Percentiles rank a stretch among this genome's conserved stretches.
Evolutionary conservation across 2,329 filamentous ascomycete genomes (phyloP).

Genomic region (Aspergillus intermedius): DNA sequence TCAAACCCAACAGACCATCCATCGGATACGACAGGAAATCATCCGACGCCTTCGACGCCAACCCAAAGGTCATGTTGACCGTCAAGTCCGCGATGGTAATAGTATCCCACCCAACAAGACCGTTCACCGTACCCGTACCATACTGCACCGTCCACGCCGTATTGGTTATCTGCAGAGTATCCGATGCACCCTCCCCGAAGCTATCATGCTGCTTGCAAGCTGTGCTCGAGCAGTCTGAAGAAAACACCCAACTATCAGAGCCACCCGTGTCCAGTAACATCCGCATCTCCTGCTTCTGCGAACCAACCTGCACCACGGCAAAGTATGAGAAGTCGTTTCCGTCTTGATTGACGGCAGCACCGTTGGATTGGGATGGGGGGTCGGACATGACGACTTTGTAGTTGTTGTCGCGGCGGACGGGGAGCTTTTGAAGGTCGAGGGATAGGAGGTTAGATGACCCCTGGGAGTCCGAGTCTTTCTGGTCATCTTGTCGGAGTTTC

Average conservation of each 20-base stretch:
- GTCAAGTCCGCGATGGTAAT: slow-evolving; percentile 61
- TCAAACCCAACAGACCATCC: slow-evolving; percentile 79
- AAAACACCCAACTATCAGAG: slow-evolving; percentile 77
- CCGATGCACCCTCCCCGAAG: slow-evolving; percentile 62
- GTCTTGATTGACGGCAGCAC: slow-evolving; percentile 48
- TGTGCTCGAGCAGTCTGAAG: slow-evolving; percentile 56
- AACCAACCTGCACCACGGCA: slow-evolving; percentile 45
- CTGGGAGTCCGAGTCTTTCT: slow-evolving; percentile 9
- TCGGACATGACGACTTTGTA: slow-evolving; percentile 41
- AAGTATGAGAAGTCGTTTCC: slow-evolving; percentile 52
- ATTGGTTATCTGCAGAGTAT: slow-evolving; percentile 50
- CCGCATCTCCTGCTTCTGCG: slow-evolving; percentile 45
- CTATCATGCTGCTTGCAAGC: slow-evolving; percentile 65
- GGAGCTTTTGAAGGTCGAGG: slow-evolving; percentile 33
- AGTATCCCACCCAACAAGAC: slow-evolving; percentile 59
- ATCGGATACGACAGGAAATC: slow-evolving; percentile 76
- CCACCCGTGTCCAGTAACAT: slow-evolving; percentile 51
- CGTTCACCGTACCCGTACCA: slow-evolving; percentile 68
- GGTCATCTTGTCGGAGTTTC: slow-evolving; percentile 14
- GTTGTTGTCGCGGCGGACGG: slow-evolving; percentile 41
- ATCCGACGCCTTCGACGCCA: slow-evolving; percentile 63
- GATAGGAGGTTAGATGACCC: slow-evolving; percentile 15
- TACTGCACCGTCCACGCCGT: slow-evolving; percentile 63
- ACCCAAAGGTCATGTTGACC: slow-evolving; percentile 61
- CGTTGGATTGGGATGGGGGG: slow-evolving; percentile 38